Conservation (phyloP, 306 rosid species). For the Oemleria cerasiformis region DNA sequence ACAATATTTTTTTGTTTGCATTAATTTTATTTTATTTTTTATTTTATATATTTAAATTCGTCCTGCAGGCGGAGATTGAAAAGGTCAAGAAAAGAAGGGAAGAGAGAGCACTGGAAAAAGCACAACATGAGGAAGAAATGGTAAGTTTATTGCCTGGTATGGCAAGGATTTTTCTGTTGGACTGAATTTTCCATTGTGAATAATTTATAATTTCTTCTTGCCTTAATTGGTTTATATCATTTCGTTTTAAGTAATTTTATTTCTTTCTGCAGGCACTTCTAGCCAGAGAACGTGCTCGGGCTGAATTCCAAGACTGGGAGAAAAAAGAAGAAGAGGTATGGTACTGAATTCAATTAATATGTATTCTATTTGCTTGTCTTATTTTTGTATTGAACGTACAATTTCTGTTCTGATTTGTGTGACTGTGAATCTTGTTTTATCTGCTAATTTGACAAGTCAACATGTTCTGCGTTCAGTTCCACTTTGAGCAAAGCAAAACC, state of each 20-base stretch:
- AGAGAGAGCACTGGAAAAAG: conserved; percentile 96
- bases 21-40: not conserved
- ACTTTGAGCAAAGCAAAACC: conserved; percentile 96
- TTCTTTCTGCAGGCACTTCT: conserved; percentile 68
- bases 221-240: conserved; percentile 17
- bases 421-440: conserved; percentile 13
- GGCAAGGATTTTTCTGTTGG: conserved; percentile 11
- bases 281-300: conserved; percentile 96
- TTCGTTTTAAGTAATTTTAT: conserved; percentile 17
- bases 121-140: conserved; percentile 97
- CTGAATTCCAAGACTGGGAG: conserved; percentile 99
- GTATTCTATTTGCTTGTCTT: not conserved
- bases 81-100: conserved; percentile 98
- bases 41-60: conserved; percentile 16
- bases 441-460: conserved; percentile 20
- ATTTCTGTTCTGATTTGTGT: conserved; percentile 11
- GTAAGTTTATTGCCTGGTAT: conserved; percentile 38
- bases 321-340: conserved; percentile 95
- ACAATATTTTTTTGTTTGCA: not conserved
- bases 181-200: not conserved
- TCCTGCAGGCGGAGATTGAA: conserved; percentile 87
- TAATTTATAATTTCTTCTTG: conserved; percentile 1
- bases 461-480: conserved; percentile 58
- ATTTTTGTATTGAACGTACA: not conserved
- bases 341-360: conserved; percentile 4